A percentile compares a stretch with the other conserved stretches of the same genome.
Conservation (phyloP, 2,329 filamentous ascomycete species). For the Botrytis byssoidea region DNA sequence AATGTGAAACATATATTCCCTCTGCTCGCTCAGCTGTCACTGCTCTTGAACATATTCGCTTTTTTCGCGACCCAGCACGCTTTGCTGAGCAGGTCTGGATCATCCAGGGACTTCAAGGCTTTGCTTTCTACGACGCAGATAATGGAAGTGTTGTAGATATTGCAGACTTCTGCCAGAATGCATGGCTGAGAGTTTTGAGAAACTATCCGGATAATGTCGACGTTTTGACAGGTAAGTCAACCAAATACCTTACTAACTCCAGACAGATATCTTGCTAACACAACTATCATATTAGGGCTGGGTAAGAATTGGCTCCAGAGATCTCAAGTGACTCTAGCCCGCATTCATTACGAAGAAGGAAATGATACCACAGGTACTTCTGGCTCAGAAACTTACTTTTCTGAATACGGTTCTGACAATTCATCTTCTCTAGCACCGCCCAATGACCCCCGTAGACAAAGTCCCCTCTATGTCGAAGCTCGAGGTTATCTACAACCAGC, state of each 20-base stretch:
- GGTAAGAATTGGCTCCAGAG: slow-evolving; percentile 51
- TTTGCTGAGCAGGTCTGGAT: slow-evolving; percentile 44
- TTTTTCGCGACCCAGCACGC: slow-evolving; percentile 41
- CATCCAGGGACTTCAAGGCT: slow-evolving; percentile 47
- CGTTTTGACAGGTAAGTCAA: slow-evolving; percentile 43
- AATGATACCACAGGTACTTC: slow-evolving; percentile 36
- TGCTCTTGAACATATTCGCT: slow-evolving; percentile 42
- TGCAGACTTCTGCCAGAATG: slow-evolving; percentile 49
- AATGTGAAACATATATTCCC: slow-evolving; percentile 40
- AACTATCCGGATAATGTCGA: slow-evolving; percentile 46
- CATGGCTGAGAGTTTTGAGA: slow-evolving; percentile 47
- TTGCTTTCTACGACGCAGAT: slow-evolving; percentile 51
- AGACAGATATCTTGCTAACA: not conserved
- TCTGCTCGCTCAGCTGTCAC: slow-evolving; percentile 43
- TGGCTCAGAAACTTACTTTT: slow-evolving; percentile 11
- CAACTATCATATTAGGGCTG: slow-evolving; percentile 41
- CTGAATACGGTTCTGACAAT: slow-evolving; percentile 28
- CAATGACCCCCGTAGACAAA: slow-evolving; percentile 38
- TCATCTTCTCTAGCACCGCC: slow-evolving; percentile 38
- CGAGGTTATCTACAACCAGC: slow-evolving; percentile 51
- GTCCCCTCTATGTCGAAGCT: slow-evolving; percentile 50
- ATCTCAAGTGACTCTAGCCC: slow-evolving; percentile 49
- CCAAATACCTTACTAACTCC: not conserved
- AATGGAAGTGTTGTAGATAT: slow-evolving; percentile 47
- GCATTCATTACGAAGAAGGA: slow-evolving; percentile 47